Conservation (phyloP, 805 yeast species). For the Kluyveromyces aestuarii region DNA sequence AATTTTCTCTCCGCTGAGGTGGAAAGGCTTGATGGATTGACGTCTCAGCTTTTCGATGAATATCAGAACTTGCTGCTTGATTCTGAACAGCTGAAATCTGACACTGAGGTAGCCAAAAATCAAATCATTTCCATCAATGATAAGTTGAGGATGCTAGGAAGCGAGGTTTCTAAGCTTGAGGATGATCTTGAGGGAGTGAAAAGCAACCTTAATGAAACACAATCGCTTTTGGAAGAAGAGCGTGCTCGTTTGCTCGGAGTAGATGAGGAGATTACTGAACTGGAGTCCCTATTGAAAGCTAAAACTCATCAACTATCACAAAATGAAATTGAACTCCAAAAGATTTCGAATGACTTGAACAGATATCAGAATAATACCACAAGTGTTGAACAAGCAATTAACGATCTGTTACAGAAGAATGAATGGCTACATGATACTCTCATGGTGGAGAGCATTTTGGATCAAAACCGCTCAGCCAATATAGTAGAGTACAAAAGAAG, state of each 20-base stretch:
- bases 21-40: slow-evolving; percentile 28
- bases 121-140: slow-evolving; percentile 31
- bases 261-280: slow-evolving; percentile 66
- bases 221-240: slow-evolving; percentile 30
- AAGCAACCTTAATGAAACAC: slow-evolving; percentile 18
- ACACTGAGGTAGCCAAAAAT: slow-evolving; percentile 39
- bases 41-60: slow-evolving; percentile 39
- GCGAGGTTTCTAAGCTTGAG: slow-evolving; percentile 21
- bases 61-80: slow-evolving; percentile 63
- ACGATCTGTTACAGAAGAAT: slow-evolving; percentile 42
- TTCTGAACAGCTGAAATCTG: slow-evolving; percentile 56
- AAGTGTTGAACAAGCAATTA: slow-evolving; percentile 32
- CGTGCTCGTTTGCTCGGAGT: slow-evolving; percentile 53
- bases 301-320: slow-evolving; percentile 36
- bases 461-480: slow-evolving; percentile 54
- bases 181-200: slow-evolving; percentile 18
- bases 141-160: slow-evolving; percentile 30
- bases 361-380: slow-evolving; percentile 34
- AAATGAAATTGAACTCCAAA: slow-evolving; percentile 43
- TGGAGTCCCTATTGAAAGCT: slow-evolving; percentile 37
- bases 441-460: slow-evolving; percentile 45
- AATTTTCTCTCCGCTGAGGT: slow-evolving; percentile 31
- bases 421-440: slow-evolving; percentile 69
- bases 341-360: slow-evolving; percentile 46
- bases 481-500: slow-evolving; percentile 53